These are phyloP conservation scores for Fusarium temperatum DNA, from an alignment of 2,329 filamentous ascomycete genomes.

Conservation along the genomic window DNA sequence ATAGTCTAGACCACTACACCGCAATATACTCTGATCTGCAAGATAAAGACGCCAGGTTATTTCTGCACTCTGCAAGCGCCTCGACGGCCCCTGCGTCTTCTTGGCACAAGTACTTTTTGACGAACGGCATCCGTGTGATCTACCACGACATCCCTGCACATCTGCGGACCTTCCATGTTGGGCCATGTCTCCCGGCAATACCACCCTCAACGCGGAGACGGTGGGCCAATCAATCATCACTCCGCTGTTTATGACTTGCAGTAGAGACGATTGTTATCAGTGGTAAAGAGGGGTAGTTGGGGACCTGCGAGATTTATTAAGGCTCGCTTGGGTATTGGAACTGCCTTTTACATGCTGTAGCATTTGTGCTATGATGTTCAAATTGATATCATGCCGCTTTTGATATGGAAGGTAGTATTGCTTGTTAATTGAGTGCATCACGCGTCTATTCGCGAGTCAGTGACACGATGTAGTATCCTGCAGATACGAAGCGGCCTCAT, in stretches of 20 bases:
- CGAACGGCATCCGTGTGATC: background rate
- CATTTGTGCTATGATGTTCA: background rate
- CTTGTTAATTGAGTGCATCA: background rate
- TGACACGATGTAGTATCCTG: background rate
- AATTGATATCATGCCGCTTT: background rate
- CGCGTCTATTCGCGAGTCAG: background rate
- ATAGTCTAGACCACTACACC: background rate
- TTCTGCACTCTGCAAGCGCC: background rate
- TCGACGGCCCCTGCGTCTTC: background rate
- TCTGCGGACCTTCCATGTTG: background rate
- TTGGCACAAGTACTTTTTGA: background rate
- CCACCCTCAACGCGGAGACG: background rate
- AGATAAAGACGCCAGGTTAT: background rate
- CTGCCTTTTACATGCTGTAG: background rate
- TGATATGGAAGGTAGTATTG: constrained; percentile 11
- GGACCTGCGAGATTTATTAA: constrained; percentile 11
- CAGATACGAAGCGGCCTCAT: background rate
- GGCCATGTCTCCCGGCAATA: background rate
- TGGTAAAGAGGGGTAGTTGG: background rate
- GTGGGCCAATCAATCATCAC: background rate
- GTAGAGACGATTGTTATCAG: background rate
- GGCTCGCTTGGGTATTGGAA: background rate
- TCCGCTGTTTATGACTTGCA: background rate
- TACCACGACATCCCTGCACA: background rate
- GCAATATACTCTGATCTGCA: background rate